A percentile compares a stretch with the other conserved stretches of the same genome.
phyloP scores from a whole-genome alignment of 345 rosid genomes.

The Gossypium ekmanianum region DNA sequence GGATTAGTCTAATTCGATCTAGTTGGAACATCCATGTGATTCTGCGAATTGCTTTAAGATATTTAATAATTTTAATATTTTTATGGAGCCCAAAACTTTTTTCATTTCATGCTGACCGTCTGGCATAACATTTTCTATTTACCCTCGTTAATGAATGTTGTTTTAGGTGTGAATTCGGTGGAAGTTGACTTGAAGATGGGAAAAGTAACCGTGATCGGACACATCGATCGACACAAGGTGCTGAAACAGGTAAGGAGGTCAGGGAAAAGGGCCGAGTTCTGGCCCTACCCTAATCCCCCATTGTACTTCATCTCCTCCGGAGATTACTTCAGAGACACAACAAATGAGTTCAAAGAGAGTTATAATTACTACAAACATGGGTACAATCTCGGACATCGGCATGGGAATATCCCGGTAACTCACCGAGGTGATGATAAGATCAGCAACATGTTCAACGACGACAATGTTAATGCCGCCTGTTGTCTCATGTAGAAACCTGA shows the following conservation, averaged over 20 bases:
- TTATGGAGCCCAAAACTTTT: no score
- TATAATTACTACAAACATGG: constrained; percentile 85
- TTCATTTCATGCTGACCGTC: no score
- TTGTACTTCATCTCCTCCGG: constrained; percentile 67
- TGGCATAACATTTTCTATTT: neutral
- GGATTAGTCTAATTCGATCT: no score
- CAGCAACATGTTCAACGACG: constrained; percentile 19
- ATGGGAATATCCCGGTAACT: constrained; percentile 62
- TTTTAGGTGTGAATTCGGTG: constrained; percentile 65
- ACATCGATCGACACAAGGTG: constrained; percentile 81
- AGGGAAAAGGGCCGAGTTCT: constrained; percentile 87
- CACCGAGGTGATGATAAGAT: constrained; percentile 83
- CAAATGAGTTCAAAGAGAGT: constrained; percentile 77
- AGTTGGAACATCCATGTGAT: no score
- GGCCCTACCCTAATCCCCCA: constrained; percentile 81
- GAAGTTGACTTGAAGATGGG: constrained; percentile 67
- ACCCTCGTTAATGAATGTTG: neutral
- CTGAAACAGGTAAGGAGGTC: constrained; percentile 73
- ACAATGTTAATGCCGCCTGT: neutral
- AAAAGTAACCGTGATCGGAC: constrained; percentile 73
- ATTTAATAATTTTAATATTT: no score
- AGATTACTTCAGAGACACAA: constrained; percentile 73
- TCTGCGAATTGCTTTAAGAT: no score
- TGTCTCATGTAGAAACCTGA: neutral
- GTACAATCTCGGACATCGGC: constrained; percentile 63